Evolutionary conservation across 2,329 filamentous ascomycete species (phyloP).

Genomic region (Alternaria panax): DNA sequence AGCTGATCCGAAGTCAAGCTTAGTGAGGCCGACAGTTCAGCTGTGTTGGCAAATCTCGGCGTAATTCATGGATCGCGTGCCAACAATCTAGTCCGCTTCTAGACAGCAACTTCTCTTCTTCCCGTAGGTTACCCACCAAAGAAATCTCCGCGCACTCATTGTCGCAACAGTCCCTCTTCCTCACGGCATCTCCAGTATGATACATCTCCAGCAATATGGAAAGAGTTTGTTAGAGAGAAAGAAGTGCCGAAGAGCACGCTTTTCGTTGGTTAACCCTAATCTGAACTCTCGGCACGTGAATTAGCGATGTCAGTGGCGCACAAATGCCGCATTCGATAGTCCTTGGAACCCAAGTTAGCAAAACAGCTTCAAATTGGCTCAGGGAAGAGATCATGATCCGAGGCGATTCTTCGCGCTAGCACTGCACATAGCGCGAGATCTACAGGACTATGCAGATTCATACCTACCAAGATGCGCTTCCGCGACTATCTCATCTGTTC

Average conservation of each 20-base stretch:
- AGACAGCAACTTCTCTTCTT: background rate
- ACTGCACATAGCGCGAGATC: background rate
- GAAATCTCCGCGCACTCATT: background rate
- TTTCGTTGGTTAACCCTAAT: background rate
- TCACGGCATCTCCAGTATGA: background rate
- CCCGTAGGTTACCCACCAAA: no score
- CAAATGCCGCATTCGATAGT: background rate
- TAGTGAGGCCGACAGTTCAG: background rate
- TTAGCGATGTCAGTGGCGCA: background rate
- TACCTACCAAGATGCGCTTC: conserved; percentile 5
- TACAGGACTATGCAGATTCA: conserved; percentile 1
- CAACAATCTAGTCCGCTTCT: background rate
- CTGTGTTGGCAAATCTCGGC: background rate
- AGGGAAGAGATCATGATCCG: background rate
- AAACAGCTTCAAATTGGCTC: background rate
- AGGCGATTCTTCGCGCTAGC: background rate
- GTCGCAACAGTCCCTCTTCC: background rate
- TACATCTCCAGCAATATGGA: background rate
- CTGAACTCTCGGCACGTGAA: background rate
- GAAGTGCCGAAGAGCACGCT: background rate
- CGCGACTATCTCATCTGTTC: background rate
- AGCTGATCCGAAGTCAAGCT: background rate
- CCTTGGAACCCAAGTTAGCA: background rate
- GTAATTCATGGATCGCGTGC: background rate
- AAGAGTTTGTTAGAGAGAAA: background rate